Percentiles rank a stretch among this genome's conserved stretches.
phyloP scores from a whole-genome alignment of 208 protist species.

The Wallacemonas sp. region DNA sequence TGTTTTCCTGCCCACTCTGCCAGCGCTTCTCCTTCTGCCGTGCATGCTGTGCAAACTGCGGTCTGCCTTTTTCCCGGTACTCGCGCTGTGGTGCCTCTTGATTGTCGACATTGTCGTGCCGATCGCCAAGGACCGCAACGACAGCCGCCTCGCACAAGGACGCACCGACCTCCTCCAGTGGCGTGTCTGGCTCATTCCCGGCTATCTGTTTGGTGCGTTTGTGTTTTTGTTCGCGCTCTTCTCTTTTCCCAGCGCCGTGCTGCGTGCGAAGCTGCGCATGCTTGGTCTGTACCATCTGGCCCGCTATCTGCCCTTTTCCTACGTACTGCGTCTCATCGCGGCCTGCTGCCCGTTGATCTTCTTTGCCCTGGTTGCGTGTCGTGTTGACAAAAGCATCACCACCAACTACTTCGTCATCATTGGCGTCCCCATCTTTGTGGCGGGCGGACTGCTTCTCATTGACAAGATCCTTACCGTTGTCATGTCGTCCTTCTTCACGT shows the following conservation, averaged over 20 bases:
- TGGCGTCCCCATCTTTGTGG: conserved; percentile 50
- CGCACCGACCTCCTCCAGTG: conserved; percentile 50
- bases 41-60: background rate
- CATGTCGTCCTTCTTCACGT: conserved; percentile 16
- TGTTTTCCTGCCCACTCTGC: conserved; percentile 24
- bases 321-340: conserved; percentile 36
- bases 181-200: conserved; percentile 64
- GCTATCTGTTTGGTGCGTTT: conserved; percentile 56
- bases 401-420: conserved; percentile 75
- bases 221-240: conserved; percentile 24
- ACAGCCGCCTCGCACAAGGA: conserved; percentile 22
- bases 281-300: conserved; percentile 31
- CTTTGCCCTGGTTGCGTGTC: conserved; percentile 62
- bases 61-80: conserved; percentile 4
- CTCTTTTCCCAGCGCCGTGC: conserved; percentile 21
- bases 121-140: conserved; percentile 68
- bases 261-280: conserved; percentile 16
- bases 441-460: conserved; percentile 32
- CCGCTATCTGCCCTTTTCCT: conserved; percentile 34
- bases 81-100: conserved; percentile 38
- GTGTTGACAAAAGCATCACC: conserved; percentile 63
- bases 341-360: conserved; percentile 36
- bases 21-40: conserved; percentile 26
- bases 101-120: conserved; percentile 62
- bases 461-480: conserved; percentile 21